A percentile compares a stretch with the other conserved stretches of the same genome.
These are phyloP conservation scores for Geotrichum aggregatum DNA, from an alignment of 1,139 yeast genomes.

Conservation along the genomic window DNA sequence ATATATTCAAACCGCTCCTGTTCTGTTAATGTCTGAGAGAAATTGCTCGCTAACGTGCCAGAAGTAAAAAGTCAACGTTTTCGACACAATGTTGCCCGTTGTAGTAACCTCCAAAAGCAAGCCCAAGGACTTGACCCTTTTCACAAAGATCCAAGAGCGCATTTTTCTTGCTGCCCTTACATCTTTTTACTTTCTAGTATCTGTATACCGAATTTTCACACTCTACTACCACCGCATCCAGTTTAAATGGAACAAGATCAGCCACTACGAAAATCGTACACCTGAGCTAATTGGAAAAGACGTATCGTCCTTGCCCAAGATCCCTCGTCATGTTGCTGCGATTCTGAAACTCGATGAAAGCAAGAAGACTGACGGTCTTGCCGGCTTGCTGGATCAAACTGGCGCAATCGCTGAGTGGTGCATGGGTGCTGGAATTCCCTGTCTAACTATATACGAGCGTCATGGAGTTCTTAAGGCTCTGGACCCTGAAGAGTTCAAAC, in stretches of 20 bases:
- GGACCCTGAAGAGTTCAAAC: conserved; percentile 49
- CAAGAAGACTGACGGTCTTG: conserved; percentile 88
- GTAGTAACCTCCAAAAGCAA: not conserved
- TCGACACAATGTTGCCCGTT: not conserved
- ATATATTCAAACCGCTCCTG: not conserved
- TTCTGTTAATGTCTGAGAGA: no score
- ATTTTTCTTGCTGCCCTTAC: not conserved
- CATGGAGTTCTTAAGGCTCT: conserved; percentile 60
- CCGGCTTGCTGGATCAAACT: conserved; percentile 71
- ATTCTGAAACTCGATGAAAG: conserved; percentile 70
- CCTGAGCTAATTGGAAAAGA: conserved; percentile 87
- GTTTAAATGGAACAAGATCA: conserved; percentile 57
- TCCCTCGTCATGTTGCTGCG: conserved; percentile 73
- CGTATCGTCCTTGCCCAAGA: conserved; percentile 62
- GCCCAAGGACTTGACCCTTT: not conserved
- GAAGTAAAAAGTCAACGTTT: no score
- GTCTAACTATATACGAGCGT: conserved; percentile 72
- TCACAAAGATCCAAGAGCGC: not conserved
- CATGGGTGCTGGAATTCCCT: conserved; percentile 73
- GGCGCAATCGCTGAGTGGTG: conserved; percentile 86
- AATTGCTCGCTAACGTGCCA: no score
- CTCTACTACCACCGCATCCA: conserved; percentile 50
- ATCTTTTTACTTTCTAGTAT: not conserved
- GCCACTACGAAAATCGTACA: conserved; percentile 76
- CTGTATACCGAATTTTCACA: not conserved